These are phyloP conservation scores for Silybum marianum DNA, from an alignment of 129 eudicot species.

Conservation along the genomic window DNA sequence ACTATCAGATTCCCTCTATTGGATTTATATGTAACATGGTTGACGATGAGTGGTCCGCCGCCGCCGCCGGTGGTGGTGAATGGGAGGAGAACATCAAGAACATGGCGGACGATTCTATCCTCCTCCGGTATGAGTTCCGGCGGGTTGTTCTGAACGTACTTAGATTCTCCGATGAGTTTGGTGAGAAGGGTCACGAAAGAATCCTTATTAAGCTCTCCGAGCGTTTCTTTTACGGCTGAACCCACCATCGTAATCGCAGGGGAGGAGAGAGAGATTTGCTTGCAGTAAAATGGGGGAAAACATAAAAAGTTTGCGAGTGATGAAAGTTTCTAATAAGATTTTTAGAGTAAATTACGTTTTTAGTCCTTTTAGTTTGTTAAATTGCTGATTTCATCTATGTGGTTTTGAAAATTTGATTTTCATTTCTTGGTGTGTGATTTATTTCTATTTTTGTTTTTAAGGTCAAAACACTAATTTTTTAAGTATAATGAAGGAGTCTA, in stretches of 20 bases:
- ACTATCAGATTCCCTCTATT: slow-evolving; percentile 77
- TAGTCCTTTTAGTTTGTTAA: no score
- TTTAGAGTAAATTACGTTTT: no score
- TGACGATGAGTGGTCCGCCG: slow-evolving; percentile 80
- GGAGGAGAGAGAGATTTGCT: no score
- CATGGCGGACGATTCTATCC: slow-evolving; percentile 81
- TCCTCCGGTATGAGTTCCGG: slow-evolving; percentile 94
- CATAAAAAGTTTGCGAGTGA: no score
- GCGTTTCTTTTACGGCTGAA: slow-evolving; percentile 36
- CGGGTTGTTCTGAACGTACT: slow-evolving; percentile 88
- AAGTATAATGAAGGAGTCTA: no score
- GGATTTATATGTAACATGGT: slow-evolving; percentile 63
- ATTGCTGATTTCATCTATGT: no score
- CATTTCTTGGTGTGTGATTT: no score
- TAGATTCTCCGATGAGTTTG: slow-evolving; percentile 84
- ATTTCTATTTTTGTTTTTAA: no score
- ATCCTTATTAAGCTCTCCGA: slow-evolving; percentile 70
- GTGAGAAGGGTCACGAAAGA: slow-evolving; percentile 64
- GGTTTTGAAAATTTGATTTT: no score
- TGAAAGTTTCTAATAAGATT: no score
- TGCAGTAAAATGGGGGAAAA: no score
- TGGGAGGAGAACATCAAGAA: slow-evolving; percentile 70
- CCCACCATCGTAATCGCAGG: slow-evolving; percentile 24
- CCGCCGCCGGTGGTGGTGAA: slow-evolving; percentile 65
- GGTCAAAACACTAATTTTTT: no score